Base-by-base conservation (phyloP, 1,139 yeast genomes). In the Hanseniaspora sp. region DNA sequence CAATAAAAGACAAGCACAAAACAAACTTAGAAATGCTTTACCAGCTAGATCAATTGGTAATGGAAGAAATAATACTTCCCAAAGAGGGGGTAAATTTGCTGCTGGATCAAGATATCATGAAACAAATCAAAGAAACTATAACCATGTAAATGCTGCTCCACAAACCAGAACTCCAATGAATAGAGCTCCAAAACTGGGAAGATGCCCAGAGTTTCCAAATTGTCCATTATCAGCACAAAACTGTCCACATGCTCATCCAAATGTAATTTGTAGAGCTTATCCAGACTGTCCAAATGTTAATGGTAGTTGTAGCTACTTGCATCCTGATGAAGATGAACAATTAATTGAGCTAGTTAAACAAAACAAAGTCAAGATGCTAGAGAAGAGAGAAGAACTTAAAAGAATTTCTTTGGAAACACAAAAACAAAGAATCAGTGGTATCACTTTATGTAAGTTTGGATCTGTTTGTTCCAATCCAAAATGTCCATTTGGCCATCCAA, bases 401-500 rank as follows among this genome's bases (percentile, higher is more conserved):
- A 43, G 37, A 13, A 15, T 49, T n/a, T 31, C 44, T 12, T 35
- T 54, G 15, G 55, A 56, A 68, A 67, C 59, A 64, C 57, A 54
- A 60, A 68, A 65, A 57, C 66, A 63, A 46, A 66, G 59, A 58
- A 71, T 65, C 57, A 66, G 71, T 17, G 78, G 81, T 46, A 74
- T 79, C 56, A 76, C 79, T 5, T 64, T 82, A 43, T 87, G 96
- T 72, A 84, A 83, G 66, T 87, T 77, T 67, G 94, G 92, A 41
- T 73, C 76, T 35, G 70, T 79, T 54, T 87, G 96, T 68, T 74
- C 84, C 34, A 85, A 84, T 63, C 87, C 81, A 58, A 69, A 77
- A 58, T 87, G 96, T 71, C 87, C 88, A 30, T 86, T 82, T 71
- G 95, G 90, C 33, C 96, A 87, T 64, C 95, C 96, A 48, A 86